Percentiles rank a stretch among this genome's conserved stretches.
Conservation (phyloP, 768 basidiomycete species). For the Macrolepiota fuliginosa region DNA sequence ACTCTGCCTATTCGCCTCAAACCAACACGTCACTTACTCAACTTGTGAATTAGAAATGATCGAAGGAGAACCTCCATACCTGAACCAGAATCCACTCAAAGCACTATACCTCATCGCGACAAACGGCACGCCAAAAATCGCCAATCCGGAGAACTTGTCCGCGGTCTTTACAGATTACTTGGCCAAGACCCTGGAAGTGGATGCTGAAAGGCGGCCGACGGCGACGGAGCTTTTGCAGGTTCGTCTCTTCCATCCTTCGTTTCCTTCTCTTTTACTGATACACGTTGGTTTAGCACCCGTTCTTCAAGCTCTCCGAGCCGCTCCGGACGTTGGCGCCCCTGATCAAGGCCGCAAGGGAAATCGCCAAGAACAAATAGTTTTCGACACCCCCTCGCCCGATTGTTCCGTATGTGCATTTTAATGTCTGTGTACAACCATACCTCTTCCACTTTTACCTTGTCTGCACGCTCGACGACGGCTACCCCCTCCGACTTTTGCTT, state of each 20-base stretch:
- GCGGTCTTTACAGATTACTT: conserved; percentile 88
- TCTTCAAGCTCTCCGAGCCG: conserved; percentile 87
- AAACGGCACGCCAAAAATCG: conserved; percentile 94
- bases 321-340: conserved; percentile 82
- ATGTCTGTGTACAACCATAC: too few relatives aligned
- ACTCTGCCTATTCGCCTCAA: neutral
- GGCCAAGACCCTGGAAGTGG: conserved; percentile 85
- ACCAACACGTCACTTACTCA: conserved; percentile 5
- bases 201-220: conserved; percentile 89
- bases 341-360: conserved; percentile 90
- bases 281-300: conserved; percentile 59
- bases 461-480: too few relatives aligned
- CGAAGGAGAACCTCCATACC: conserved; percentile 94
- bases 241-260: conserved; percentile 21
- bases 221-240: conserved; percentile 81
- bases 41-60: conserved; percentile 86
- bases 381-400: neutral
- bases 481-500: too few relatives aligned
- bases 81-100: conserved; percentile 95
- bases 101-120: conserved; percentile 98
- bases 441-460: too few relatives aligned
- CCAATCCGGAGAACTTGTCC: conserved; percentile 77
- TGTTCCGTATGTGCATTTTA: too few relatives aligned
- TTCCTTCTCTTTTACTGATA: neutral
- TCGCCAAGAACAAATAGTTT: conserved; percentile 59